Evolutionary conservation across 2,329 filamentous ascomycete species (phyloP), one percentile per base, ranked within the genome.

Genomic region (Basipetospora chlamydospora): DNA sequence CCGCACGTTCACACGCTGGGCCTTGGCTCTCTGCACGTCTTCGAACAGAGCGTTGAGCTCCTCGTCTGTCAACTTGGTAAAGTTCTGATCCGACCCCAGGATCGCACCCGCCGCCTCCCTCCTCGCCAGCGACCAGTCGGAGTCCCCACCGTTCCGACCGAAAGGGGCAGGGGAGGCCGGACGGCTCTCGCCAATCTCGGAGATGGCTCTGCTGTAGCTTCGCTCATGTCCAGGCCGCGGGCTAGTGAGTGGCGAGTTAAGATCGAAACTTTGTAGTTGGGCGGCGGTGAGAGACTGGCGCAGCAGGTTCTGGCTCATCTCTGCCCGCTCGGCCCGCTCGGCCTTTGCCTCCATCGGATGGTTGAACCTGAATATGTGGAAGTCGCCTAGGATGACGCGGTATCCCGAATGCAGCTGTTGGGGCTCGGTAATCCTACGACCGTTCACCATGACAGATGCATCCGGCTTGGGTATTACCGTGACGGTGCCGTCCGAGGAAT

Each of bases 381-480:
- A 98, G 56, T 98, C 90, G 28, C 90, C 90, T 8, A 98, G 66
- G 43, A 98, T 98, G 37, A 98, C 82, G 42, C 90, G 80, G 54
- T 87, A 94, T 5, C 90, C 90, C 49, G 87, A 95, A 51, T 87
- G 80, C 29, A 98, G 66, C 44, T 86, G 74, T 45, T 80, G 86
- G 1, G 87, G 78, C 49, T 87, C 86, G 37, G 86, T 76, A 37
- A 96, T 82, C 13, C 87, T 80, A 44, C 88, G 73, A 40, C 90
- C 90, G 49, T 98, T 98, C 36, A 98, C 85, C 90, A 98, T 98
- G 40, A 98, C 84, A 9, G 87, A 85, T 1, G 90, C 90, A n/a
- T 84, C 85, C 47, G 93, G 85, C 42, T 72, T 79, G 0, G 90
- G 90, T 22, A 92, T 72, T 15, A 98, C 66, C 0, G 85, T 95